These are phyloP conservation scores for Suhomyces anneliseae DNA, from an alignment of 1,139 yeast genomes.

Conservation along the genomic window DNA sequence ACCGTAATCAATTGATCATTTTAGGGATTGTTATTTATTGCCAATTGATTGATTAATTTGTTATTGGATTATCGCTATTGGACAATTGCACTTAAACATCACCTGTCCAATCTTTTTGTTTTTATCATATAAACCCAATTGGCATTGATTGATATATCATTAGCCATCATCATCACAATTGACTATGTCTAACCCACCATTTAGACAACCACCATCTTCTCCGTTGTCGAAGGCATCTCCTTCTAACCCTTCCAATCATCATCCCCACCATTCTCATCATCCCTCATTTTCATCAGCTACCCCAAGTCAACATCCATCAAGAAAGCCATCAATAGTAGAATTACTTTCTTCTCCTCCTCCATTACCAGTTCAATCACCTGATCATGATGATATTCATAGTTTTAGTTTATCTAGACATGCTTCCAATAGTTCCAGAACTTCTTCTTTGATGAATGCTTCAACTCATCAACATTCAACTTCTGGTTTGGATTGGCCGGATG, in stretches of 20 bases:
- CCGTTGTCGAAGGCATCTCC: conserved; percentile 12
- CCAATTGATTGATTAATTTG: background rate
- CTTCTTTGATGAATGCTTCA: conserved; percentile 16
- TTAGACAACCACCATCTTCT: conserved; percentile 17
- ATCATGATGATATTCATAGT: conserved; percentile 36
- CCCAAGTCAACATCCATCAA: conserved; percentile 24
- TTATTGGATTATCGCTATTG: background rate
- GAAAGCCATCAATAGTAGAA: conserved; percentile 81
- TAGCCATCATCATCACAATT: background rate
- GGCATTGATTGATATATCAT: background rate
- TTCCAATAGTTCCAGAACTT: conserved; percentile 36
- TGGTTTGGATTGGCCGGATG: conserved; percentile 68
- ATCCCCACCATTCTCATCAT: conserved; percentile 6
- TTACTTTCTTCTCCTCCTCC: conserved; percentile 84
- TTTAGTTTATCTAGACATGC: conserved; percentile 47
- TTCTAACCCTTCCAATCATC: conserved; percentile 2
- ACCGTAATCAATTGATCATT: background rate
- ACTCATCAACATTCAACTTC: conserved; percentile 13
- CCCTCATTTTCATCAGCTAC: conserved; percentile 11
- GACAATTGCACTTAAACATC: background rate
- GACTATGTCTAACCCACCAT: conserved; percentile 19
- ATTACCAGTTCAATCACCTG: conserved; percentile 31
- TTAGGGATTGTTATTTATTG: background rate
- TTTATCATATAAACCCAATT: background rate
- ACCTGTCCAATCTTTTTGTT: background rate